Percentiles rank a stretch among this genome's conserved stretches.
Conservation (phyloP, 2,329 filamentous ascomycete genomes). For the Trichoderma cornu-damae region DNA sequence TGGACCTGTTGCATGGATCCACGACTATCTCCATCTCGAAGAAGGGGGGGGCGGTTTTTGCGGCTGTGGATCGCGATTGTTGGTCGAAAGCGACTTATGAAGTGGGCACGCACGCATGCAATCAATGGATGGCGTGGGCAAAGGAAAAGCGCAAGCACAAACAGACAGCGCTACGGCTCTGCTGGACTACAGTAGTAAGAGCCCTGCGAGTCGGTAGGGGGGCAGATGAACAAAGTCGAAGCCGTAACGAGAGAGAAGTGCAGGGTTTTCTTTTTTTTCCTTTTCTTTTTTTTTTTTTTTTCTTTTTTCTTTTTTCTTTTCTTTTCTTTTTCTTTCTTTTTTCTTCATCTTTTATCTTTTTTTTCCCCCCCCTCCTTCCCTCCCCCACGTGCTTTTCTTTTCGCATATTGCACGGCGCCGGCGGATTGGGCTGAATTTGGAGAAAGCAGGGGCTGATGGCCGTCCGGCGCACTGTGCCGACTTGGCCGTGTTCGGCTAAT, state of each 20-base stretch:
- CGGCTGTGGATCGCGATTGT: conserved; percentile 16
- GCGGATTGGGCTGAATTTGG: conserved; percentile 1
- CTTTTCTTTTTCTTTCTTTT: not conserved
- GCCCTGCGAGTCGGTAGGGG: not conserved
- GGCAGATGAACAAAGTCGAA: not conserved
- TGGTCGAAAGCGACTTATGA: not conserved
- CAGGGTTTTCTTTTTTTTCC: not conserved
- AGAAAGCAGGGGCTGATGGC: not conserved
- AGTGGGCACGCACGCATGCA: conserved; percentile 7
- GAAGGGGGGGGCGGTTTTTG: conserved; percentile 14
- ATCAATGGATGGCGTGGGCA: not conserved
- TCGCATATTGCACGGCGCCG: not conserved
- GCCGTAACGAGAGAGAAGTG: not conserved
- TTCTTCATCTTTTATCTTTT: not conserved
- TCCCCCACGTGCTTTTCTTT: too few relatives aligned
- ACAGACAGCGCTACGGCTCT: conserved; percentile 4
- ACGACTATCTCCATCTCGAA: not conserved
- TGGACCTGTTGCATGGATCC: not conserved
- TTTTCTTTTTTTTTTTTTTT: not conserved
- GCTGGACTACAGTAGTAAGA: not conserved
- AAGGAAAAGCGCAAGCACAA: not conserved
- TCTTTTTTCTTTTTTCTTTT: not conserved
- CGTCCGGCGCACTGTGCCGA: not conserved
- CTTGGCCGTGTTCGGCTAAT: conserved; percentile 7
- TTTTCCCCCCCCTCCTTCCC: too few relatives aligned